phyloP scores from a whole-genome alignment of 78 protist species.

The Tieghemostelium lacteum region DNA sequence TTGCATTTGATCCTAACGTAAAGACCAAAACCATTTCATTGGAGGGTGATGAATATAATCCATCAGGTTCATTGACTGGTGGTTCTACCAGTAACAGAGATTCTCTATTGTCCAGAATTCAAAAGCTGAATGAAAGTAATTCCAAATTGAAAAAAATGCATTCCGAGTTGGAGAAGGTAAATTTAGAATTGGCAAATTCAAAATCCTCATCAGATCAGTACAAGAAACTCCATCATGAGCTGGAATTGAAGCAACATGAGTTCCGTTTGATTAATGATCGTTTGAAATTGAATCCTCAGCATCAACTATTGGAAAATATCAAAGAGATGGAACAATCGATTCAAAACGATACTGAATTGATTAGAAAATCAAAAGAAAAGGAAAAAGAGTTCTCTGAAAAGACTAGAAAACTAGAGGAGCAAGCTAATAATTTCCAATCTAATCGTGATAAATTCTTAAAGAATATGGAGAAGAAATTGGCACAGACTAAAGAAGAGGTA shows the following conservation, averaged over 20 bases:
- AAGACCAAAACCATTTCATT: conserved; percentile 91
- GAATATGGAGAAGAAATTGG: conserved; percentile 45
- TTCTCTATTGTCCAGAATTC: conserved; percentile 57
- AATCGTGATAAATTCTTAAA: conserved; percentile 34
- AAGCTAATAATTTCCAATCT: conserved; percentile 50
- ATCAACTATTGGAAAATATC: conserved; percentile 43
- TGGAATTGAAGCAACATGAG: conserved; percentile 40
- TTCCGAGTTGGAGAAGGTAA: conserved; percentile 39
- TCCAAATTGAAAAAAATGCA: neutral
- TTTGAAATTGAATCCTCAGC: conserved; percentile 43
- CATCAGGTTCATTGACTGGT: conserved; percentile 98
- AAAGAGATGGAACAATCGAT: conserved; percentile 66
- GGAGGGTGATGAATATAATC: conserved; percentile 98
- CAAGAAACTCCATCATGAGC: conserved; percentile 3
- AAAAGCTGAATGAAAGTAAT: conserved; percentile 44
- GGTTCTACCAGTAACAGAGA: conserved; percentile 42
- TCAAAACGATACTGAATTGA: conserved; percentile 7
- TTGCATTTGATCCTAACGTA: conserved; percentile 86
- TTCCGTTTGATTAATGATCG: conserved; percentile 1
- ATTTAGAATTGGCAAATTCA: neutral
- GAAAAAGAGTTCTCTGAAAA: conserved; percentile 34
- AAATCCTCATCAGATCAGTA: conserved; percentile 6
- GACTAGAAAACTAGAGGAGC: conserved; percentile 15
- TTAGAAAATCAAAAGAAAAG: neutral
- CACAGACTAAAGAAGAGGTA: conserved; percentile 18